A percentile compares a stretch with the other conserved stretches of the same genome.
phyloP scores from a whole-genome alignment of 768 basidiomycete species.

The Podaxis sp. region DNA sequence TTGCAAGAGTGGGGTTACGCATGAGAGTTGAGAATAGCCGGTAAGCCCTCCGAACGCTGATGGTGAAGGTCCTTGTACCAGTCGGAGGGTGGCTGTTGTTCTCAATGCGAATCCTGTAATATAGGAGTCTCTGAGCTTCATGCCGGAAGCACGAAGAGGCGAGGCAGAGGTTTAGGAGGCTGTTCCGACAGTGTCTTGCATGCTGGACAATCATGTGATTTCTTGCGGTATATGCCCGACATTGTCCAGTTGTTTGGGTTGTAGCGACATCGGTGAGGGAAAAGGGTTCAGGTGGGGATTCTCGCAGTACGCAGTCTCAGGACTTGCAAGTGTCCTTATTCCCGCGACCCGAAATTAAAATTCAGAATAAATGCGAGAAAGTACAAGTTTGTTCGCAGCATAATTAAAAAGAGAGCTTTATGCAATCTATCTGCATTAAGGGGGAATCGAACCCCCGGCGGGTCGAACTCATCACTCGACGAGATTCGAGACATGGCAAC shows the following conservation, averaged over 20 bases:
- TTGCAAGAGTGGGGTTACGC: background rate
- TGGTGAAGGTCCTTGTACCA: background rate
- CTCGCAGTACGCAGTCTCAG: no score
- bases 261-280: no score
- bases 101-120: background rate
- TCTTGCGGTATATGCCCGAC: background rate
- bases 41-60: background rate
- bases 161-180: background rate
- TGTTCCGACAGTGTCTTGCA: background rate
- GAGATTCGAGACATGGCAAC: conserved; percentile 14
- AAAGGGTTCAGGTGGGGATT: no score
- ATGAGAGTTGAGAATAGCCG: background rate
- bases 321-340: no score
- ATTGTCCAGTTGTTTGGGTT: background rate
- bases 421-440: no score
- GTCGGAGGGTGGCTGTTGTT: background rate
- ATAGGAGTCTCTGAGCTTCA: background rate
- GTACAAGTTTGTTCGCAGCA: no score
- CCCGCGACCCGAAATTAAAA: no score
- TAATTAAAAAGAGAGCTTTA: no score
- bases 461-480: background rate
- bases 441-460: conserved; percentile 3
- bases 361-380: no score
- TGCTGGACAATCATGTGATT: background rate
- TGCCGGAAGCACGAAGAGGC: background rate